Base-by-base conservation (phyloP, 495 filamentous ascomycete genomes). In the Xanthoparmelia taractica region DNA sequence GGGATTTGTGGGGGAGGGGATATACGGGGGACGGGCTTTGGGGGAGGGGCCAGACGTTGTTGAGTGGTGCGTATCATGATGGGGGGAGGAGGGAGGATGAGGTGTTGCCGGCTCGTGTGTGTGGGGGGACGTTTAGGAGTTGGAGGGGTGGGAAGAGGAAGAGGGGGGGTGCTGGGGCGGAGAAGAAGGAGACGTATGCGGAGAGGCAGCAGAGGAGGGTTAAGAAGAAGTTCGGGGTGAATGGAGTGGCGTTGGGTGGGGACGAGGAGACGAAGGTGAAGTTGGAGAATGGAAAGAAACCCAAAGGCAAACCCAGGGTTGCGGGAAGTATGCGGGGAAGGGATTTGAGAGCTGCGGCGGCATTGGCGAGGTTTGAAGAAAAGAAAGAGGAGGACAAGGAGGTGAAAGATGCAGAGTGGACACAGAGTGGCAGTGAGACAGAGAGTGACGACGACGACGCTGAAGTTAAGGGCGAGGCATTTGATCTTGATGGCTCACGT, bases 21-120 rank as follows among this genome's bases (percentile, higher is more conserved):
- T 93, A 89, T 64, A 87, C 82, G 0, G 89, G 89, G 0, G 89
- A 93, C 61, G 89, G 89, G 0, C 71, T 93, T 38, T 93, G 89
- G 89, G 86, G 87, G 4, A 70, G 81, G 25, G 89, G 89, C 0
- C 77, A 81, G 56, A 69, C 79, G 2, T 66, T 93, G 8, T 67
- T 78, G 57, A 84, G 80, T 5, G 87, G 85, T 10, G 72, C 78
- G 58, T 87, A 82, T 60, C 78, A 81, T 29, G 78, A 84, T 50
- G 75, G 71, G 8, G 76, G 83, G 15, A 65, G 60, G 37, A 75
- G 74, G 7, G 77, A 77, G 0, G 77, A 77, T 37, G 79, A 82
- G 41, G 71, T 78, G 7, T 69, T 89, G 65, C 67, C 68, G 23
- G 60, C 60, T 31, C 33, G 60, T 17, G 47, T 71, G 40, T 71